Conservation (phyloP, 345 rosid genomes). For the Brassica nigra region DNA sequence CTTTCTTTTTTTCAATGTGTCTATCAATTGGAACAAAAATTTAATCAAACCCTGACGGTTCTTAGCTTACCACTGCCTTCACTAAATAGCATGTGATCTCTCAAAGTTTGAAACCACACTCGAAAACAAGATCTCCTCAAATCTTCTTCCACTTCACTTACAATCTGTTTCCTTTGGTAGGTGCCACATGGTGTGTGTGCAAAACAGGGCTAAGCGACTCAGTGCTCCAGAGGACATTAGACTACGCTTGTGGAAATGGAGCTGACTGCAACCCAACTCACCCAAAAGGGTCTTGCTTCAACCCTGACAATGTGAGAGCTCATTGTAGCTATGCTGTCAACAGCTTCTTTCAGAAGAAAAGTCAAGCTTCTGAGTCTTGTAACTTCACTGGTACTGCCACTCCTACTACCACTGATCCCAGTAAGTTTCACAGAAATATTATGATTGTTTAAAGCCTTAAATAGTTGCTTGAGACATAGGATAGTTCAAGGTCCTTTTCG, state of each 20-base stretch:
- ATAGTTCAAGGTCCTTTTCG: not conserved
- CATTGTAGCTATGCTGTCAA: conserved; percentile 90
- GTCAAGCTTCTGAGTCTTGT: conserved; percentile 74
- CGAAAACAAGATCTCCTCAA: not conserved
- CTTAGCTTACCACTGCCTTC: not conserved
- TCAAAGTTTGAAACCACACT: not conserved
- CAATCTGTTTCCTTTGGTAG: conserved; percentile 33
- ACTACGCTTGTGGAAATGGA: conserved; percentile 96
- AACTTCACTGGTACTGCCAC: conserved; percentile 76
- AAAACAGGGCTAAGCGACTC: conserved; percentile 58
- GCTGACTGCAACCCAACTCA: conserved; percentile 82
- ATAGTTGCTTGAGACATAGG: not conserved
- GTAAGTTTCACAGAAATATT: conserved; percentile 36
- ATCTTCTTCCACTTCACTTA: not conserved
- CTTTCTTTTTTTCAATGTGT: not conserved
- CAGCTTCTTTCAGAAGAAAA: conserved; percentile 85
- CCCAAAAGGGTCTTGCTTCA: conserved; percentile 59
- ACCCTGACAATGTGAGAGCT: conserved; percentile 70
- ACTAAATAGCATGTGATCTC: too few species aligned
- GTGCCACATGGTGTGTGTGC: conserved; percentile 90
- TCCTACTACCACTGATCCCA: conserved; percentile 56
- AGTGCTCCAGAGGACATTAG: conserved; percentile 73
- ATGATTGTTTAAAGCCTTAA: not conserved
- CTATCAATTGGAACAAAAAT: not conserved
- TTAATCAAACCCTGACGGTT: not conserved